phyloP scores from a whole-genome alignment of 2,329 filamentous ascomycete genomes.

The Sporothrix euskadiensis region DNA sequence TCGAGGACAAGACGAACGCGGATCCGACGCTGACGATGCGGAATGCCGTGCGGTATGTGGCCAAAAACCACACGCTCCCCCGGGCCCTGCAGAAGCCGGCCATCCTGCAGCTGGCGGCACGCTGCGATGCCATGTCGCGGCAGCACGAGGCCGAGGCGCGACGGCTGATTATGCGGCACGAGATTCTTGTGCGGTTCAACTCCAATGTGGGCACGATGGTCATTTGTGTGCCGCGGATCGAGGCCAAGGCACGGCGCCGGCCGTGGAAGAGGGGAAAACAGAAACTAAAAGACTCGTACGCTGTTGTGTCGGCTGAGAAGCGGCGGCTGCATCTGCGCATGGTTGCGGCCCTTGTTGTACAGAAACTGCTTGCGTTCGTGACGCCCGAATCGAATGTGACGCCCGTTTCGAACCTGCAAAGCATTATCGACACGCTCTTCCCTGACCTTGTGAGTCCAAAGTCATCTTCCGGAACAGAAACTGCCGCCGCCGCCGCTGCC shows the following conservation, averaged over 20 bases:
- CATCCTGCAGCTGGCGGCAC: constrained; percentile 61
- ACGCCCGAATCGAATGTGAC: constrained; percentile 51
- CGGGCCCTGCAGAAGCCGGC: constrained; percentile 65
- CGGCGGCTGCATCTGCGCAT: constrained; percentile 44
- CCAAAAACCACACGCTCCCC: constrained; percentile 60
- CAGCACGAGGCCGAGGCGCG: constrained; percentile 55
- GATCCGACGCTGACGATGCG: constrained; percentile 74
- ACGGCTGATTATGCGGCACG: constrained; percentile 52
- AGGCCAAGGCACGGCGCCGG: not conserved
- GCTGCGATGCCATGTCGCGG: constrained; percentile 48
- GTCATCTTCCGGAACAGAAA: not conserved
- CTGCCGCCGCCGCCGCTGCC: no score
- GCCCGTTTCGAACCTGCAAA: constrained; percentile 48
- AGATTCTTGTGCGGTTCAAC: constrained; percentile 50
- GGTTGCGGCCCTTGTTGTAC: constrained; percentile 50
- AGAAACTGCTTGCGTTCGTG: constrained; percentile 52
- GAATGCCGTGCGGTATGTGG: constrained; percentile 75
- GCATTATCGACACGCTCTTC: constrained; percentile 51
- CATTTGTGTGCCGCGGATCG: constrained; percentile 48
- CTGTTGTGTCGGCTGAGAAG: constrained; percentile 33
- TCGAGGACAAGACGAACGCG: constrained; percentile 80
- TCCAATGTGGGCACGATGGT: constrained; percentile 51
- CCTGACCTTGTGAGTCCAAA: constrained; percentile 44
- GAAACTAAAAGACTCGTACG: constrained; percentile 22
- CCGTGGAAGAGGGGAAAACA: not conserved